A percentile compares a stretch with the other conserved stretches of the same genome.
These are phyloP conservation scores for Lojkania enalia DNA, from an alignment of 2,329 filamentous ascomycete species.

Conservation along the genomic window DNA sequence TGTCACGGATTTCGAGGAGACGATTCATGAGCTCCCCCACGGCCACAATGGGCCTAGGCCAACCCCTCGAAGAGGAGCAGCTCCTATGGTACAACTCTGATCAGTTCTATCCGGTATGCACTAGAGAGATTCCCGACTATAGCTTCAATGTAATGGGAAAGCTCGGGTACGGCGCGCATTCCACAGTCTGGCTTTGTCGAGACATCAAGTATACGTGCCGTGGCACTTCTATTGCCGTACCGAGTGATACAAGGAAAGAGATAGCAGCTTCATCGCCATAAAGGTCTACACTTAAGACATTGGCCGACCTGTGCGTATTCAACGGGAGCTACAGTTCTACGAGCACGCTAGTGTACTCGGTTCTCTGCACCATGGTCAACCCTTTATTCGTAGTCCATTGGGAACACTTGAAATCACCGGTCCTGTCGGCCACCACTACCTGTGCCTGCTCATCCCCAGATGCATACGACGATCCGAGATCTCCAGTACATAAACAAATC, in stretches of 20 bases:
- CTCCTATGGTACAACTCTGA: conserved; percentile 15
- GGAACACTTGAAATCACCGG: conserved; percentile 25
- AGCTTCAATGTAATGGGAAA: conserved; percentile 20
- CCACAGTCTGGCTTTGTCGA: conserved; percentile 23
- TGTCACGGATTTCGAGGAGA: not conserved
- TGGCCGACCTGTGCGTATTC: conserved; percentile 12
- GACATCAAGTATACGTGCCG: conserved; percentile 10
- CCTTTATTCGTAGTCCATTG: conserved; percentile 24
- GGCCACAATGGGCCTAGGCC: conserved; percentile 1
- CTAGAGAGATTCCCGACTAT: conserved; percentile 15
- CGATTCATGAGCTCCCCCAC: not conserved
- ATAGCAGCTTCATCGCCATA: conserved; percentile 22
- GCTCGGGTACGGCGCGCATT: conserved; percentile 18
- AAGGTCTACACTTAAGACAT: conserved; percentile 26
- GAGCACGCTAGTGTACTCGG: conserved; percentile 28
- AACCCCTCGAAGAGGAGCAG: conserved; percentile 8
- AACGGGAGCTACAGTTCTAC: conserved; percentile 31
- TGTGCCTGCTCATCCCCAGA: conserved; percentile 30
- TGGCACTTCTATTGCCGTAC: not conserved
- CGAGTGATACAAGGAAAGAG: conserved; percentile 16
- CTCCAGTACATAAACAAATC: conserved; percentile 26
- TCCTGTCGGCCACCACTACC: conserved; percentile 26
- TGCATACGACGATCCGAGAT: conserved; percentile 34
- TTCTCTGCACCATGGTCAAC: conserved; percentile 26
- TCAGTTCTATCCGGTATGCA: conserved; percentile 16